These are phyloP conservation scores for Perkinsus marinus DNA, from an alignment of 169 alveolate species.

Conservation along the genomic window DNA sequence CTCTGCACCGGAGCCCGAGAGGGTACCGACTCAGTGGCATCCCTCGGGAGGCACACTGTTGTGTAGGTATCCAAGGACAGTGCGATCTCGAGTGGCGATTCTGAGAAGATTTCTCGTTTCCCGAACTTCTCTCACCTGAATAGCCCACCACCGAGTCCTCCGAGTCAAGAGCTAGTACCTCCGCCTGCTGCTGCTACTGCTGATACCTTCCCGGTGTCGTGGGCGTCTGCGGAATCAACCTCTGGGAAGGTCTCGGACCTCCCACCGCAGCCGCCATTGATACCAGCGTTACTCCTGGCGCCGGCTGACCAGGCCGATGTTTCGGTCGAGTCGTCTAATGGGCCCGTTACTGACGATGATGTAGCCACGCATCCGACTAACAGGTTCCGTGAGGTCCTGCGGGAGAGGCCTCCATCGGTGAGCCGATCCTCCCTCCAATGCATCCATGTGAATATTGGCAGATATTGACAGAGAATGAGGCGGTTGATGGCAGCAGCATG, in stretches of 20 bases:
- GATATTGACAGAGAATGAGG: background rate
- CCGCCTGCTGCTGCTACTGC: no score
- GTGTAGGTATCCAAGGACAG: background rate
- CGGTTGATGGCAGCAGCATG: background rate
- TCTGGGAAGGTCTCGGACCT: background rate
- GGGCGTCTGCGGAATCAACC: no score
- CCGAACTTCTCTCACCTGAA: background rate
- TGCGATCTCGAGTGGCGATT: background rate
- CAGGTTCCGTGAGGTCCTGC: background rate
- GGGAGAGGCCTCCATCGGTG: background rate
- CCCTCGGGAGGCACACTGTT: no score
- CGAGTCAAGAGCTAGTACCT: background rate
- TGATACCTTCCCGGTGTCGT: background rate
- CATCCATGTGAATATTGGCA: background rate
- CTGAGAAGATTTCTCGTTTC: background rate
- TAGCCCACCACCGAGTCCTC: background rate
- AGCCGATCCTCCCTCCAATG: background rate
- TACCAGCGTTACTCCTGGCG: background rate
- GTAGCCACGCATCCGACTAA: background rate
- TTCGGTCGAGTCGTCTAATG: background rate
- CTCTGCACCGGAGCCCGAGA: background rate
- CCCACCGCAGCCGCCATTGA: background rate
- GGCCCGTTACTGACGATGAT: background rate
- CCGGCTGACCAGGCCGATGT: background rate
- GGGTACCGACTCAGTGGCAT: background rate